Evolutionary conservation across 1,139 yeast species (phyloP).

Genomic region (Kodamaea sp.): DNA sequence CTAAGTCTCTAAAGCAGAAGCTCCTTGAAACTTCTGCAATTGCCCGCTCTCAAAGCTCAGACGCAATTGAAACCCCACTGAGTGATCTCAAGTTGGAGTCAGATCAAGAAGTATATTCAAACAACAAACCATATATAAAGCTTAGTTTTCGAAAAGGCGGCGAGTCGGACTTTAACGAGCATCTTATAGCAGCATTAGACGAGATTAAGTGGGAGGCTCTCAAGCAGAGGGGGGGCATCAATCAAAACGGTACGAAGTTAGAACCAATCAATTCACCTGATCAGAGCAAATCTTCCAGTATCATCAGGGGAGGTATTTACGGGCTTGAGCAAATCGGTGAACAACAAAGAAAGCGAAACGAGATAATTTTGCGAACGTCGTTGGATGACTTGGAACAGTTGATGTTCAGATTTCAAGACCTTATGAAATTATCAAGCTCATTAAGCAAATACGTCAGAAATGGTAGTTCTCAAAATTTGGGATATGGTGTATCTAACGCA

Average conservation of each 20-base stretch:
- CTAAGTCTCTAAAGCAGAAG: slow-evolving; percentile 14
- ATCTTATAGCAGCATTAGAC: slow-evolving; percentile 45
- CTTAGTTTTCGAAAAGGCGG: slow-evolving; percentile 67
- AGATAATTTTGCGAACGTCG: slow-evolving; percentile 64
- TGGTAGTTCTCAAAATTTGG: slow-evolving; percentile 1
- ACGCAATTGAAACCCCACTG: slow-evolving; percentile 1
- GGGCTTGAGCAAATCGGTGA: slow-evolving; percentile 67
- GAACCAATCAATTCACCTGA: slow-evolving; percentile 10
- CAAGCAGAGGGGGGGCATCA: slow-evolving; percentile 38
- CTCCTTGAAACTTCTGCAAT: slow-evolving; percentile 2
- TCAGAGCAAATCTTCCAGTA: slow-evolving; percentile 7
- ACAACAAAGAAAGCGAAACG: slow-evolving; percentile 58
- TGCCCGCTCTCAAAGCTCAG: neutral
- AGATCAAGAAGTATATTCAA: slow-evolving; percentile 34
- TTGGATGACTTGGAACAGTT: slow-evolving; percentile 76
- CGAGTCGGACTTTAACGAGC: slow-evolving; percentile 46
- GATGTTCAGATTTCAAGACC: slow-evolving; percentile 74
- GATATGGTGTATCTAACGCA: neutral
- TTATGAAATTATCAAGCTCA: slow-evolving; percentile 56
- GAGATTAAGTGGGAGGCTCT: slow-evolving; percentile 47
- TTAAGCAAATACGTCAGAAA: slow-evolving; percentile 39
- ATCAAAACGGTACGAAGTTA: slow-evolving; percentile 37
- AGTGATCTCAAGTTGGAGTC: slow-evolving; percentile 26
- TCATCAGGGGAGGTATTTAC: slow-evolving; percentile 56
- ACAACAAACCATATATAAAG: slow-evolving; percentile 45